A percentile compares a stretch with the other conserved stretches of the same genome.
Conservation (phyloP, 2,329 filamentous ascomycete species). For the Clonostachys solani region DNA sequence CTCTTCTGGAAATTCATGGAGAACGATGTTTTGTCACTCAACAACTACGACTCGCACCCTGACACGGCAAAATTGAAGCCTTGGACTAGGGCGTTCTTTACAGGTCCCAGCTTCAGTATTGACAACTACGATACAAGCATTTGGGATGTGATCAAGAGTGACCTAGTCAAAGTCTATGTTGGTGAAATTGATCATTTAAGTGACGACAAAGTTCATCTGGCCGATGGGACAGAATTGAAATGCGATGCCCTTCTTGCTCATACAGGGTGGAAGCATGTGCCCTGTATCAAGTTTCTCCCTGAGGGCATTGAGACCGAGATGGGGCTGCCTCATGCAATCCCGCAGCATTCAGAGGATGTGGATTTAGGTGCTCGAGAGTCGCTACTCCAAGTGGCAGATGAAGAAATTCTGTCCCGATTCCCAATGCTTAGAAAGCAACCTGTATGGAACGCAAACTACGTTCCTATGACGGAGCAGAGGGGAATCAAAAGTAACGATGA, state of each 20-base stretch:
- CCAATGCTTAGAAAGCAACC: slow-evolving; percentile 11
- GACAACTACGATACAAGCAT: slow-evolving; percentile 46
- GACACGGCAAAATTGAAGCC: slow-evolving; percentile 33
- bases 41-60: slow-evolving; percentile 37
- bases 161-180: slow-evolving; percentile 40
- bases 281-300: slow-evolving; percentile 33
- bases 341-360: slow-evolving; percentile 4
- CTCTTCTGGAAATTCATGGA: slow-evolving; percentile 44
- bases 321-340: slow-evolving; percentile 3
- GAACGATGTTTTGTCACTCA: slow-evolving; percentile 38
- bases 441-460: slow-evolving; percentile 10
- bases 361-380: slow-evolving; percentile 1
- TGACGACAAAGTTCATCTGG: slow-evolving; percentile 31
- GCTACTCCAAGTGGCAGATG: slow-evolving; percentile 8
- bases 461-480: neutral
- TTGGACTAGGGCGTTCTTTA: slow-evolving; percentile 32
- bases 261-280: slow-evolving; percentile 46
- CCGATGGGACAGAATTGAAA: slow-evolving; percentile 25
- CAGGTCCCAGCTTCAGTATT: slow-evolving; percentile 46
- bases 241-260: slow-evolving; percentile 43
- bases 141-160: slow-evolving; percentile 40
- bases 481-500: neutral
- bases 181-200: slow-evolving; percentile 38
- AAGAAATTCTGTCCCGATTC: slow-evolving; percentile 9
- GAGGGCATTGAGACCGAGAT: slow-evolving; percentile 5